These are phyloP conservation scores for Austroboletus festivus DNA, from an alignment of 768 basidiomycete genomes.

Conservation along the genomic window DNA sequence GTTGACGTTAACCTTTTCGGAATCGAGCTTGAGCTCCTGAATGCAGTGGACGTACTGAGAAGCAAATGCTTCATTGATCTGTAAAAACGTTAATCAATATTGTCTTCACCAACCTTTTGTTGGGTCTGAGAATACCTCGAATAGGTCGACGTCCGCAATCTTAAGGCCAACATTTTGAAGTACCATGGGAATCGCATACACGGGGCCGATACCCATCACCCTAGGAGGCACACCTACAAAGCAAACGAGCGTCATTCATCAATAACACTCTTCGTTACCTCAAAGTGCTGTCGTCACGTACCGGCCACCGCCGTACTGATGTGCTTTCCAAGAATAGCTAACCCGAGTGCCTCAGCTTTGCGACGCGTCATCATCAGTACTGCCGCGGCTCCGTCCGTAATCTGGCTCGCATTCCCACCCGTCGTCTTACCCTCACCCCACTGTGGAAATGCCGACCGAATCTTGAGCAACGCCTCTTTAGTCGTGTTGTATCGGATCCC, in stretches of 20 bases:
- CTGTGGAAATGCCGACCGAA: constrained; percentile 77
- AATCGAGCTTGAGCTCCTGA: constrained; percentile 58
- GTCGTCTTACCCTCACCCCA: constrained; percentile 75
- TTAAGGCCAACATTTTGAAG: constrained; percentile 65
- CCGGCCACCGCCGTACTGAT: constrained; percentile 70
- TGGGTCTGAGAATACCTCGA: too few relatives aligned
- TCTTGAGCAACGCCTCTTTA: constrained; percentile 56
- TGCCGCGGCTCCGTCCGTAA: constrained; percentile 82
- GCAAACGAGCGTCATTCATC: background rate
- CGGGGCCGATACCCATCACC: constrained; percentile 87
- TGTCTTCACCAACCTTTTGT: too few relatives aligned
- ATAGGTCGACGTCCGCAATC: constrained; percentile 71
- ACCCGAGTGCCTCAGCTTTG: constrained; percentile 72
- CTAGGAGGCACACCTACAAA: constrained; percentile 65
- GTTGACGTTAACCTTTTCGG: constrained; percentile 79
- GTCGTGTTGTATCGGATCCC: constrained; percentile 78
- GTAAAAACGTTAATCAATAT: background rate
- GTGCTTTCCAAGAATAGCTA: constrained; percentile 75
- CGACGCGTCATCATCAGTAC: constrained; percentile 76
- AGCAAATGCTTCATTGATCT: constrained; percentile 94
- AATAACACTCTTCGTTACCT: background rate
- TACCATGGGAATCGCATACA: constrained; percentile 77
- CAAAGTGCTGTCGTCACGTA: constrained; percentile 22
- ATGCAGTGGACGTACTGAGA: constrained; percentile 77
- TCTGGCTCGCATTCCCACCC: constrained; percentile 83